phyloP scores from a whole-genome alignment of 306 rosid genomes.

The Hylodesmum podocarpum region DNA sequence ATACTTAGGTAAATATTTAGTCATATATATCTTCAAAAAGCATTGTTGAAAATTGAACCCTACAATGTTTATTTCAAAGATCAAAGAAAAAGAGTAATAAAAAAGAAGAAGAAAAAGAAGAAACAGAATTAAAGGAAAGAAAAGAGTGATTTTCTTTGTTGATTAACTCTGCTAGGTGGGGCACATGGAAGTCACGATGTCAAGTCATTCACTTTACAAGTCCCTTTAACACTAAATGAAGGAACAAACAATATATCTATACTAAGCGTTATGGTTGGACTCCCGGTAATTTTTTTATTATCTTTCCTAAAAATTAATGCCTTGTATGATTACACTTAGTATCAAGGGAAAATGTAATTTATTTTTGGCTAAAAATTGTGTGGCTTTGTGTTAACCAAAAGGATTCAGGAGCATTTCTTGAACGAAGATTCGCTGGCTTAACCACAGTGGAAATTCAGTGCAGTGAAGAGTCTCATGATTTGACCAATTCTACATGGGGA shows the following conservation, averaged over 20 bases:
- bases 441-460: slow-evolving; percentile 50
- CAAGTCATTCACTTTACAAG: slow-evolving; percentile 39
- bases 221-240: slow-evolving; percentile 30
- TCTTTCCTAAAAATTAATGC: neutral
- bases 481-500: slow-evolving; percentile 56
- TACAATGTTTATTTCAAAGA: neutral
- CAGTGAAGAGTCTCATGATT: slow-evolving; percentile 34
- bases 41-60: neutral
- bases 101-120: too few relatives aligned
- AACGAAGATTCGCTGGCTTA: slow-evolving; percentile 55
- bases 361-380: neutral
- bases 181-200: slow-evolving; percentile 54
- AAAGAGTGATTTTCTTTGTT: neutral
- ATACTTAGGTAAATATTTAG: slow-evolving; percentile 39
- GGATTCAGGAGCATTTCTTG: slow-evolving; percentile 75
- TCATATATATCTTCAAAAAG: neutral
- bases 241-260: slow-evolving; percentile 59
- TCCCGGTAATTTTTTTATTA: slow-evolving; percentile 44
- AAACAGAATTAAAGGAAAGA: neutral
- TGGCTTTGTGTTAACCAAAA: slow-evolving; percentile 11
- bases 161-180: slow-evolving; percentile 36
- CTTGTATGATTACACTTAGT: neutral
- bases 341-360: neutral
- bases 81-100: neutral
- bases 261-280: slow-evolving; percentile 64